These are phyloP conservation scores for Leptodermis oblonga DNA, from an alignment of 257 asterid genomes.

Conservation along the genomic window DNA sequence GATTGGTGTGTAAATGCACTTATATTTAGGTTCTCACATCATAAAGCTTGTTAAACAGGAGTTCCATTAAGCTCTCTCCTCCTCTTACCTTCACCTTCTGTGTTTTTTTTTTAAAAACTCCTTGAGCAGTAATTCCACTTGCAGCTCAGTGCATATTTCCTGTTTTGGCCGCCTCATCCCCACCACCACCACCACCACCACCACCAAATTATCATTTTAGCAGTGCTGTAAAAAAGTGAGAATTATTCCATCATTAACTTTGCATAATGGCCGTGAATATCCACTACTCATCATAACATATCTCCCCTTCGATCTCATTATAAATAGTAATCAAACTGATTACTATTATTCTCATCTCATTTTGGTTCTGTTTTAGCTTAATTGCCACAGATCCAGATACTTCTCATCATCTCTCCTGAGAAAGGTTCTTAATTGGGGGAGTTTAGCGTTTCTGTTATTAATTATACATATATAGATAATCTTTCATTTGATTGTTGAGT, in stretches of 20 bases:
- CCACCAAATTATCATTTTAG: too few relatives aligned
- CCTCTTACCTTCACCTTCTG: too few relatives aligned
- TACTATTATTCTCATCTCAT: background rate
- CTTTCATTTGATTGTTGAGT: background rate
- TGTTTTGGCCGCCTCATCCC: constrained; percentile 40
- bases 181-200: background rate
- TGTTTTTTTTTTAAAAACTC: constrained; percentile 31
- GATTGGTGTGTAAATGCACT: constrained; percentile 1
- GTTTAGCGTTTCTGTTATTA: background rate
- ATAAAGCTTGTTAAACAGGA: constrained; percentile 40
- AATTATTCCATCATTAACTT: background rate
- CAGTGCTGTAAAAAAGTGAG: background rate
- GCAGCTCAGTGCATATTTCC: constrained; percentile 47
- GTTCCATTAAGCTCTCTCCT: constrained; percentile 28
- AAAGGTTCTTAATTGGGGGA: background rate
- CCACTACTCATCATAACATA: background rate
- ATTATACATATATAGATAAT: too few relatives aligned
- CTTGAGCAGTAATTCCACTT: constrained; percentile 38
- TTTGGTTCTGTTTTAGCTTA: background rate
- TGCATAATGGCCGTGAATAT: background rate
- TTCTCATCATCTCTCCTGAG: background rate
- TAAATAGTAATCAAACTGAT: background rate
- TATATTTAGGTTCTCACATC: constrained; percentile 11
- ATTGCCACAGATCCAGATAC: constrained; percentile 8
- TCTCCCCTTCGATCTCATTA: constrained; percentile 2